Evolutionary conservation across 2,329 filamentous ascomycete genomes (phyloP).

Genomic region (Chaetomiaceae sp.): DNA sequence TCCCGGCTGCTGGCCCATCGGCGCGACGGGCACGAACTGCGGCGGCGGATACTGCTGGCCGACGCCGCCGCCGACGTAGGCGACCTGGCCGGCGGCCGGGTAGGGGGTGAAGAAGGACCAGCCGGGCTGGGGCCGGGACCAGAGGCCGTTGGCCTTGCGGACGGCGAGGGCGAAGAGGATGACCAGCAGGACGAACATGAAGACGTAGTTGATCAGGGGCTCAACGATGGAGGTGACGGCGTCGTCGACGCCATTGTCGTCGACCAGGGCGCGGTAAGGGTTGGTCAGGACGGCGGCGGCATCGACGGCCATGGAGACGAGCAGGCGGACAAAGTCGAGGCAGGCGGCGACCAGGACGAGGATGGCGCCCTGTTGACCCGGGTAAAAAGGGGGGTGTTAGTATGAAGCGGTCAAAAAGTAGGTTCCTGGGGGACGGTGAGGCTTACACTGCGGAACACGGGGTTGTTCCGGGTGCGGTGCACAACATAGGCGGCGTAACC

Average conservation of each 20-base stretch:
- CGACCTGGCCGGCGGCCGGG: background rate
- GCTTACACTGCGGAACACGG: constrained; percentile 11
- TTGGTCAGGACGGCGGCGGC: constrained; percentile 9
- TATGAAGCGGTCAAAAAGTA: background rate
- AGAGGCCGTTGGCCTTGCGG: constrained; percentile 23
- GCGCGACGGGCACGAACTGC: background rate
- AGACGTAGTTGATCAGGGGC: constrained; percentile 18
- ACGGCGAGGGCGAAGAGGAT: constrained; percentile 22
- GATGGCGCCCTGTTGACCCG: constrained; percentile 24
- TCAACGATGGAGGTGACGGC: constrained; percentile 6
- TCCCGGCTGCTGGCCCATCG: background rate
- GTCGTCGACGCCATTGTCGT: too few relatives aligned
- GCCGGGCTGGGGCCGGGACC: constrained; percentile 20
- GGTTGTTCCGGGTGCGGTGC: constrained; percentile 10
- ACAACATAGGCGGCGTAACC: constrained; percentile 10
- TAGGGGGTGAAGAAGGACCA: constrained; percentile 2
- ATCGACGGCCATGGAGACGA: constrained; percentile 16
- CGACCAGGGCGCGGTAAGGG: background rate
- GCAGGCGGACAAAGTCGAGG: constrained; percentile 25
- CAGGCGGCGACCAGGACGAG: constrained; percentile 31
- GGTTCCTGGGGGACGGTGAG: background rate
- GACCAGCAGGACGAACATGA: constrained; percentile 20
- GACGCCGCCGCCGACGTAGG: too few relatives aligned
- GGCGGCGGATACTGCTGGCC: too few relatives aligned
- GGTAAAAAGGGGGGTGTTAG: background rate